Evolutionary conservation across 495 filamentous ascomycete genomes (phyloP).

Genomic region (Xylona heveae): DNA sequence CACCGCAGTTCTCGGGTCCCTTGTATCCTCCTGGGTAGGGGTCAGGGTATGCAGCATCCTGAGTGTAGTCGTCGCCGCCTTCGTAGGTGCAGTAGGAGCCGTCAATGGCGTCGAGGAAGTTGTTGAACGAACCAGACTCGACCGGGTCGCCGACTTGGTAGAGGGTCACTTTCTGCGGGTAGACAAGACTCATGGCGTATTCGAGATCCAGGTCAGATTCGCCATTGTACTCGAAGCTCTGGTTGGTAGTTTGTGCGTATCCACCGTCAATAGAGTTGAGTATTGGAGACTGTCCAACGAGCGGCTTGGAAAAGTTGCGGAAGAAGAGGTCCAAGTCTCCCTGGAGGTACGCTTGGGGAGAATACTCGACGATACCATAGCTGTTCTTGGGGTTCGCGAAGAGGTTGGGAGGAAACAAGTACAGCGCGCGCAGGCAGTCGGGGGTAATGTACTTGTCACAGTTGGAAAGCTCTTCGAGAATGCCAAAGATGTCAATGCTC

Average conservation of each 20-base stretch:
- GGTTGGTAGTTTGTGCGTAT: constrained; percentile 4
- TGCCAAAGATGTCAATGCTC: constrained; percentile 10
- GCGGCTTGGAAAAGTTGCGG: constrained; percentile 6
- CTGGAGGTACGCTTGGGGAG: neutral
- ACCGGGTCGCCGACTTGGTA: constrained; percentile 18
- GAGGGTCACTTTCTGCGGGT: constrained; percentile 19
- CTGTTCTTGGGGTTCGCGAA: constrained; percentile 21
- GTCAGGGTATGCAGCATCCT: constrained; percentile 21
- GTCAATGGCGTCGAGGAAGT: constrained; percentile 24
- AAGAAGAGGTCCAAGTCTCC: constrained; percentile 3
- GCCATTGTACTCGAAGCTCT: constrained; percentile 9
- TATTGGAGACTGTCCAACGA: constrained; percentile 7
- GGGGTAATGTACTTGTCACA: constrained; percentile 36
- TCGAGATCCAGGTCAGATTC: constrained; percentile 17
- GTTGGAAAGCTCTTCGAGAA: constrained; percentile 1
- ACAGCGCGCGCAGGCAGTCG: constrained; percentile 33
- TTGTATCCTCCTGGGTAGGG: constrained; percentile 19
- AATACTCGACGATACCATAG: constrained; percentile 41
- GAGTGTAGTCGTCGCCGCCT: constrained; percentile 17
- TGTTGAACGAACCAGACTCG: constrained; percentile 17
- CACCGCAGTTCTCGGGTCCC: constrained; percentile 19
- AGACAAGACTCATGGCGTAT: constrained; percentile 16
- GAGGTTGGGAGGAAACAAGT: constrained; percentile 29
- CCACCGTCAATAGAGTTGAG: constrained; percentile 10
- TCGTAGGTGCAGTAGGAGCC: constrained; percentile 18